phyloP scores from a whole-genome alignment of 169 alveolate genomes.

The Prorocentrum cordatum region DNA sequence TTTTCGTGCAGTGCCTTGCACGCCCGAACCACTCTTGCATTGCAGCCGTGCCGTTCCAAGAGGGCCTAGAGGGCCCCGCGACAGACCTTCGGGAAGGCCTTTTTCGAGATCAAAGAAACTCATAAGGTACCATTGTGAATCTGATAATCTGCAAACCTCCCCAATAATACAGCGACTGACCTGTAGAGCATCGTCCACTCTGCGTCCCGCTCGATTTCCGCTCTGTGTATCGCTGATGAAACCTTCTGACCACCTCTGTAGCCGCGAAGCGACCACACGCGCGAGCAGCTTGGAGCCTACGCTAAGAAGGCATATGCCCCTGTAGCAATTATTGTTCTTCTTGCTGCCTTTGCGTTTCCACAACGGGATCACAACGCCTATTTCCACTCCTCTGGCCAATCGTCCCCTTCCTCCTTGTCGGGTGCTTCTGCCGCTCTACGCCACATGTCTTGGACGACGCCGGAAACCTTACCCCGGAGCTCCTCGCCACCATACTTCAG shows the following conservation, averaged over 20 bases:
- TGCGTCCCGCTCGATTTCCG: neutral
- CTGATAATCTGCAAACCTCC: neutral
- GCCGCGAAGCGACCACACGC: neutral
- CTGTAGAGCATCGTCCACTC: neutral
- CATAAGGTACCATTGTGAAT: too few species aligned
- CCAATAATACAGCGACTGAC: neutral
- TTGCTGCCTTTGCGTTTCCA: conserved; percentile 9
- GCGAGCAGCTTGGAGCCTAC: conserved; percentile 21
- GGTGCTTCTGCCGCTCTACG: too few species aligned
- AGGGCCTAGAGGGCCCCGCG: too few species aligned
- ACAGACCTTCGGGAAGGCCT: too few species aligned
- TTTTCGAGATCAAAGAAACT: too few species aligned
- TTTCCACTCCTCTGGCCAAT: neutral
- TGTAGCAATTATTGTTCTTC: neutral
- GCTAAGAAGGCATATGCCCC: neutral
- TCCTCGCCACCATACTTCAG: too few species aligned
- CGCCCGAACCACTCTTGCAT: too few species aligned
- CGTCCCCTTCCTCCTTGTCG: too few species aligned
- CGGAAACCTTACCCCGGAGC: too few species aligned
- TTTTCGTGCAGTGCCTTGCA: too few species aligned
- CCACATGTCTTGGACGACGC: too few species aligned
- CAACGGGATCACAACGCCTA: neutral
- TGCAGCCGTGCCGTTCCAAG: too few species aligned
- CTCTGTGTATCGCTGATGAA: neutral
- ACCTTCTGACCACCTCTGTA: neutral